Evolutionary conservation across 208 protist species (phyloP), one percentile per base, ranked within the genome.

Genomic region (Trypanosoma rangeli): DNA sequence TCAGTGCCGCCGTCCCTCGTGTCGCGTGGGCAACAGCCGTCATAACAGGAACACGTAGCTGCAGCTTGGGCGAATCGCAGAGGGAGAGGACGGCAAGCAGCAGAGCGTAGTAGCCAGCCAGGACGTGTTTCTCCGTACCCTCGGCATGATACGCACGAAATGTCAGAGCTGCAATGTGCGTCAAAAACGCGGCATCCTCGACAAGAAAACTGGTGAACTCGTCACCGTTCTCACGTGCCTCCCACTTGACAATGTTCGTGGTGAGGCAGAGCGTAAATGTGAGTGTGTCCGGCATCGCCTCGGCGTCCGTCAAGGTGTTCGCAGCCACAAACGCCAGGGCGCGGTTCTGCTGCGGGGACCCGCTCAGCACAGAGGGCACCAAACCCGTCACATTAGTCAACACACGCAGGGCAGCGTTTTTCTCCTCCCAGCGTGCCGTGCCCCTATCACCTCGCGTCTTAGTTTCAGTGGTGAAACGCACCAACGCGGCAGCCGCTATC

Each of bases 61-160:
- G 68, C 13, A 66, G 57, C 0, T 61, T 52, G 9, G 74, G 59
- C 31, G 68, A 24, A 3, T 57, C 49, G 37, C 54, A 68, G 13
- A 94, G 64, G 0, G 89, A 96, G 16, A 94, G 42, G 7, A 86
- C 81, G 3, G 72, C 85, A 1, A 96, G 67, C 1, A 96, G 55
- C 12, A 96, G 75, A 0, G 92, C 89, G 44, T 85, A 86, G 64
- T 96, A 96, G 28, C 92, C 92, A 48, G 83, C 89, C 44, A 86
- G 52, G 31, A 96, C 89, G 3, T 86, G 68, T n/a, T 82, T 50
- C 61, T 88, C 81, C 20, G 80, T 90, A 0, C 54, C 66, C 16
- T 75, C 75, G 16, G 49, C 64, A 50, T 74, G 52, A 29, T 77
- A 77, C 7, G 52, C 53, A 35, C 29, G 10, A 62, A 77, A 62